These are phyloP conservation scores for Huiozyma naganishii DNA, from an alignment of 805 yeast species.

Conservation along the genomic window DNA sequence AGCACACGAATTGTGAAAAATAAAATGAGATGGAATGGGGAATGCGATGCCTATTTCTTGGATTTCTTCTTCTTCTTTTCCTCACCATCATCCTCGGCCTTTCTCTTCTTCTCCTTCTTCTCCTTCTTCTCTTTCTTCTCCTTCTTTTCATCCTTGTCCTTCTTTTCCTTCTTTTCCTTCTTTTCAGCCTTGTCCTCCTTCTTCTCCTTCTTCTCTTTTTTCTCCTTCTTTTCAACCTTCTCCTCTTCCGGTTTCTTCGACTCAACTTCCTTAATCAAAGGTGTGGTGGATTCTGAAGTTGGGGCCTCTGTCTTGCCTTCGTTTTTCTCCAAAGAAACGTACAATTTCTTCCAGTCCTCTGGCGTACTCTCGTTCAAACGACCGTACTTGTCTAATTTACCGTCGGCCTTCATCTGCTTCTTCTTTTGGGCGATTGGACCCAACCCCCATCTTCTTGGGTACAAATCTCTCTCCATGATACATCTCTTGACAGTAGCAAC, in stretches of 20 bases:
- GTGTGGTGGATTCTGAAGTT: constrained; percentile 23
- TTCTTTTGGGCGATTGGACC: constrained; percentile 98
- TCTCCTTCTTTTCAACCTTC: constrained; percentile 49
- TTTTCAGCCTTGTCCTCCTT: constrained; percentile 43
- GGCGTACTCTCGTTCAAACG: constrained; percentile 92
- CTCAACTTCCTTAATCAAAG: constrained; percentile 32
- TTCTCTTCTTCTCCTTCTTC: constrained; percentile 29
- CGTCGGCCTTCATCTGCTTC: constrained; percentile 95
- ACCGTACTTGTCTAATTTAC: constrained; percentile 93
- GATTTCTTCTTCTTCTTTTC: constrained; percentile 33
- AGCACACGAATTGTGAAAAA: background rate
- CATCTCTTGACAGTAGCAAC: constrained; percentile 98
- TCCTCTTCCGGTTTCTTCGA: constrained; percentile 32
- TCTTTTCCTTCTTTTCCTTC: constrained; percentile 30
- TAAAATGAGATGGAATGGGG: background rate
- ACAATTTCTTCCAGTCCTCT: constrained; percentile 77
- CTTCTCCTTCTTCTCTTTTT: constrained; percentile 43
- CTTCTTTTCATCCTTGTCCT: constrained; percentile 39
- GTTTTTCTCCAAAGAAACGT: constrained; percentile 50
- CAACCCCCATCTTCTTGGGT: constrained; percentile 99
- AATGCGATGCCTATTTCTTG: constrained; percentile 26
- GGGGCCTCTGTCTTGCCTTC: constrained; percentile 24
- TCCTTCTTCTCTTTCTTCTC: constrained; percentile 30
- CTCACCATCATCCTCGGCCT: constrained; percentile 25
- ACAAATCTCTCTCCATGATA: constrained; percentile 98